Conservation (phyloP, 2,329 filamentous ascomycete genomes). For the Hypocreales sp. region DNA sequence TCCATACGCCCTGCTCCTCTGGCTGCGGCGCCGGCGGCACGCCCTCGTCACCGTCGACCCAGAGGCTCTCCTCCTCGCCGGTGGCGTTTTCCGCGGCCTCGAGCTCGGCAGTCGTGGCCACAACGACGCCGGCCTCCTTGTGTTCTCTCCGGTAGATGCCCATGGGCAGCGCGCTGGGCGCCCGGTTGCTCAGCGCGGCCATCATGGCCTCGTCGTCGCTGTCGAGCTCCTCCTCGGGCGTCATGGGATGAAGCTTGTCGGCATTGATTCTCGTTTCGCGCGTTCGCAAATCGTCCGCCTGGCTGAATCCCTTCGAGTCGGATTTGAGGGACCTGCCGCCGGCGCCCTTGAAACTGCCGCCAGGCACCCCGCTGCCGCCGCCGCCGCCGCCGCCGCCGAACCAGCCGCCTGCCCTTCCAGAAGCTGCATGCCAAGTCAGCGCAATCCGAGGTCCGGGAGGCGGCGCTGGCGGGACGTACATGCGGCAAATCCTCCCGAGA, state of each 20-base stretch:
- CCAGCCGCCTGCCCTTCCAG: slow-evolving; percentile 11
- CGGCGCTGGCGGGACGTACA: slow-evolving; percentile 4
- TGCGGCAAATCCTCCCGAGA: slow-evolving; percentile 16
- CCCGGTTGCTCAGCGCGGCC: slow-evolving; percentile 14
- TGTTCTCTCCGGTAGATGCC: slow-evolving; percentile 39
- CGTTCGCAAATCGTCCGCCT: slow-evolving; percentile 12
- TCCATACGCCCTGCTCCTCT: slow-evolving; percentile 27
- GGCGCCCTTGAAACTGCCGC: slow-evolving; percentile 12
- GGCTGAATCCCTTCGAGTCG: slow-evolving; percentile 23
- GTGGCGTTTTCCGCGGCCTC: slow-evolving; percentile 34
- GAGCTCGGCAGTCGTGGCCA: slow-evolving; percentile 41
- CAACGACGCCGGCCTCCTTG: slow-evolving; percentile 35
- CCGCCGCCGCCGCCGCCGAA: slow-evolving; percentile 16
- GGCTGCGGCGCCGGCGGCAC: slow-evolving; percentile 13
- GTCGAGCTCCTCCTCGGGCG: slow-evolving; percentile 26
- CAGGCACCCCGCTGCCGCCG: slow-evolving; percentile 12
- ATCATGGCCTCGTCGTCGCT: slow-evolving; percentile 28
- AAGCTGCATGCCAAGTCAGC: slow-evolving; percentile 6
- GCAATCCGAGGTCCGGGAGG: slow-evolving; percentile 2
- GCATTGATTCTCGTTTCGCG: slow-evolving; percentile 38
- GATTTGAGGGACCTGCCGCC: slow-evolving; percentile 14
- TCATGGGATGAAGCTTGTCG: slow-evolving; percentile 33
- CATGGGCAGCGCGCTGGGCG: slow-evolving; percentile 30
- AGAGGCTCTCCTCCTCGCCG: slow-evolving; percentile 29
- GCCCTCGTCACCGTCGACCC: slow-evolving; percentile 21